Conservation (phyloP, 2,329 filamentous ascomycete species). For the Biscogniauxia sp. region DNA sequence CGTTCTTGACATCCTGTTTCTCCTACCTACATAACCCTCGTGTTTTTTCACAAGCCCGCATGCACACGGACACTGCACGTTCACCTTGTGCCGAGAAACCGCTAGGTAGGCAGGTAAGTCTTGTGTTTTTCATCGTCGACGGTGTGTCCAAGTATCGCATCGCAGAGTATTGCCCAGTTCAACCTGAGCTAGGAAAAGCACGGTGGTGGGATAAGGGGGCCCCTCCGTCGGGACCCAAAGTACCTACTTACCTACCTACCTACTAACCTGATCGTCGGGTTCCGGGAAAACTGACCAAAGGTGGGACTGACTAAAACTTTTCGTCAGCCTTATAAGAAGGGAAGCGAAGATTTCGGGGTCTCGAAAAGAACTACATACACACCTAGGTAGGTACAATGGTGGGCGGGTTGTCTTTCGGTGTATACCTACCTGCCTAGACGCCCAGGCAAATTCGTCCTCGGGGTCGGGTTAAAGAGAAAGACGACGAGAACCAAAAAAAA, state of each 20-base stretch:
- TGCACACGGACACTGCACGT: neutral
- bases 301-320: neutral
- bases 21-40: neutral
- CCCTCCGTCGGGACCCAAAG: neutral
- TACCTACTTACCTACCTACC: no score
- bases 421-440: no score
- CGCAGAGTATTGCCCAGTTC: neutral
- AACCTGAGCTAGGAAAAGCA: neutral
- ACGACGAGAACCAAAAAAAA: neutral
- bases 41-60: neutral
- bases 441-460: neutral
- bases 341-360: neutral
- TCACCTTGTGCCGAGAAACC: neutral
- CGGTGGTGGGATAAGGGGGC: no score
- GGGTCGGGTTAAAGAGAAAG: neutral
- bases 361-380: no score
- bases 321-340: neutral
- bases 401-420: neutral
- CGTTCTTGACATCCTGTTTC: neutral
- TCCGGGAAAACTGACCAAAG: neutral
- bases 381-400: no score
- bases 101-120: no score
- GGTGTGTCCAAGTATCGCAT: neutral
- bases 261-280: neutral
- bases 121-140: neutral